Base-by-base conservation (phyloP, 306 rosid genomes). In the Casuarina equisetifolia region DNA sequence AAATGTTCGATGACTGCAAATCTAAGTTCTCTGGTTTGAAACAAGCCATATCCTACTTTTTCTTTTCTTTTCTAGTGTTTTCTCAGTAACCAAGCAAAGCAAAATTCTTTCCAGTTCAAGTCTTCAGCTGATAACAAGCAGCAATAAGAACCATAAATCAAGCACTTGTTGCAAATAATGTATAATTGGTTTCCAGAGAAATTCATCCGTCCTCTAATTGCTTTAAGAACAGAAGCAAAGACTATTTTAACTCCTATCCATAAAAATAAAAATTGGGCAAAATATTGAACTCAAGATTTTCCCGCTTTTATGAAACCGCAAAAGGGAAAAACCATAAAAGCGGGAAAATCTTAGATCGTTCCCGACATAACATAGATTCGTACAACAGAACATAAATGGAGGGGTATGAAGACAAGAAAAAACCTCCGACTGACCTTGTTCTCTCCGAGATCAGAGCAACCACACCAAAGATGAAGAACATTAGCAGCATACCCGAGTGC, bases 401-500 rank as follows among this genome's bases (percentile, higher is more conserved):
- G 83, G 44, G 3, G 19, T 15, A n/a, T n/a, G 17, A 74, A 40
- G 59, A 25, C 9, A 69, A 52, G 39, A n/a, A 17, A 71, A 64
- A 25, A 64, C 39, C 50, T 17, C 50, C 1, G 62, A 83, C 84
- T 54, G 72, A 96, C 99, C 98, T 90, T 81, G 98, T 87, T 50
- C 90, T 82, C 85, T 89, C 88, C 11, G 89, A 80, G 55, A 96
- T 89, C 78, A 96, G 85, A 43, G 86, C 62, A 61, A 87, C 76
- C 70, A 88, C 77, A 36, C 99, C 88, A 39, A 92, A 96, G 85
- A 96, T 77, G 52, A 96, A 96, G 82, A 96, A 96, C 99, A 91
- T 96, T 36, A 96, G 90, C 84, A 95, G 99, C 97, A 95, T 95
- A 79, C 96, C 98, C 0, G 97, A 82, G 80, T 95, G 97, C 88